phyloP scores from a whole-genome alignment of 2,329 filamentous ascomycete species.

The Meredithiella fracta region DNA sequence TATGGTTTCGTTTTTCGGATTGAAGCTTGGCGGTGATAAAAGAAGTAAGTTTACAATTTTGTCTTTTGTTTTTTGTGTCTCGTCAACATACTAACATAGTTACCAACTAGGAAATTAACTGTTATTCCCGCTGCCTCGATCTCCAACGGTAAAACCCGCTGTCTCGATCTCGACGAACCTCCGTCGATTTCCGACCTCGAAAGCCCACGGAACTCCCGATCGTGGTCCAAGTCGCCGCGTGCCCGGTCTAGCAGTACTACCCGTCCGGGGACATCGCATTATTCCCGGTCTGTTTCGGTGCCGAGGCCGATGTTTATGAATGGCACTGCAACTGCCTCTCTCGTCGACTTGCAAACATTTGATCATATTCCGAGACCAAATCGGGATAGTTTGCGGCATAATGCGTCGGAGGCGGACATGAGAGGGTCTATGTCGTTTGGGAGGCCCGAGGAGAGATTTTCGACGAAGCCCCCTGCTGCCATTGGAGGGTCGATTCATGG shows the following conservation, averaged over 20 bases:
- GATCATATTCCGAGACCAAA: constrained; percentile 9
- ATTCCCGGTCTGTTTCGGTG: constrained; percentile 11
- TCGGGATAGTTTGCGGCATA: constrained; percentile 11
- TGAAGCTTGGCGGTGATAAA: constrained; percentile 40
- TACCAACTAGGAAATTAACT: constrained; percentile 7
- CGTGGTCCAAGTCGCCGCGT: constrained; percentile 6
- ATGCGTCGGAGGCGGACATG: constrained; percentile 2
- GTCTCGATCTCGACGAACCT: constrained; percentile 2
- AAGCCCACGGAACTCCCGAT: neutral
- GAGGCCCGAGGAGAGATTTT: neutral
- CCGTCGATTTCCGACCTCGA: neutral
- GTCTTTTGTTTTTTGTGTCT: neutral
- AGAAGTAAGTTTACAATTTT: constrained; percentile 32
- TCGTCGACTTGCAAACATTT: constrained; percentile 9
- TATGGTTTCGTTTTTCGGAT: constrained; percentile 40
- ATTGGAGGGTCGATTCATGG: constrained; percentile 5
- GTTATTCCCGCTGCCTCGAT: constrained; percentile 1
- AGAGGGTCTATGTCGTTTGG: neutral
- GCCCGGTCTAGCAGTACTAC: constrained; percentile 9
- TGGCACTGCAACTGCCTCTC: constrained; percentile 11
- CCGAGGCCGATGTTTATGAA: constrained; percentile 14
- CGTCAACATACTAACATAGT: neutral
- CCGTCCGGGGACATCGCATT: constrained; percentile 15
- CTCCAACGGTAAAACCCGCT: neutral
- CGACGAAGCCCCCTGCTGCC: constrained; percentile 14